These are phyloP conservation scores for Roridomyces roridus DNA, from an alignment of 768 basidiomycete species.

Conservation along the genomic window DNA sequence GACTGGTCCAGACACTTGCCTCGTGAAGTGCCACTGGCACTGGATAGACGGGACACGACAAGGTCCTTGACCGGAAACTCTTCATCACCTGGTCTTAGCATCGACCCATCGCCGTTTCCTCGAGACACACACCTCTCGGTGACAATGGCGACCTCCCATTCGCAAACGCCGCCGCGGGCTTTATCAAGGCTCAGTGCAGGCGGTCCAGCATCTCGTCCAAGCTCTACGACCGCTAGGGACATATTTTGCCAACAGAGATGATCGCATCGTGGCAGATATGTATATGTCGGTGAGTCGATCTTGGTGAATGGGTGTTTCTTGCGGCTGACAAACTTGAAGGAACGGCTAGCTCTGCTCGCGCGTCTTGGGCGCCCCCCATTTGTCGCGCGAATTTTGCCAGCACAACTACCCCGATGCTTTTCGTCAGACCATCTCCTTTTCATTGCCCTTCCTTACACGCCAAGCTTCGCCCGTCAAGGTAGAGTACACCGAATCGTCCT, in stretches of 20 bases:
- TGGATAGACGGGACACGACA: conserved; percentile 17
- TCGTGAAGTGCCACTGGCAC: background rate
- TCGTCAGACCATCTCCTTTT: conserved; percentile 42
- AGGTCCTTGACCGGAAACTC: no score
- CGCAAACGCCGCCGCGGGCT: conserved; percentile 15
- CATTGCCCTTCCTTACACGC: no score
- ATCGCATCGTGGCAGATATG: conserved; percentile 24
- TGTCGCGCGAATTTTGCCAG: conserved; percentile 46
- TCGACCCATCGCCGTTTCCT: conserved; percentile 45
- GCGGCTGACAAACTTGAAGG: no score
- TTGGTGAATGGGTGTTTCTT: no score
- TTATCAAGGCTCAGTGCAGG: conserved; percentile 12
- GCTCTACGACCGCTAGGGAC: conserved; percentile 23
- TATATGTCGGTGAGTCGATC: no score
- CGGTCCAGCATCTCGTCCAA: conserved; percentile 25
- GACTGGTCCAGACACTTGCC: conserved; percentile 18
- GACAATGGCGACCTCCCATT: no score
- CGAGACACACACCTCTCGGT: conserved; percentile 46
- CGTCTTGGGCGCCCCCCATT: conserved; percentile 48
- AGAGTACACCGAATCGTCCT: no score
- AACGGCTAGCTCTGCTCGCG: conserved; percentile 45
- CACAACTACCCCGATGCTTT: conserved; percentile 37
- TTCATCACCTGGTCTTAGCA: conserved; percentile 41
- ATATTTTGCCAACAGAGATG: conserved; percentile 22
- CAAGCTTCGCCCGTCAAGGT: no score